Conservation (phyloP, 2,329 filamentous ascomycete genomes). For the Colletotrichum orbiculare region DNA sequence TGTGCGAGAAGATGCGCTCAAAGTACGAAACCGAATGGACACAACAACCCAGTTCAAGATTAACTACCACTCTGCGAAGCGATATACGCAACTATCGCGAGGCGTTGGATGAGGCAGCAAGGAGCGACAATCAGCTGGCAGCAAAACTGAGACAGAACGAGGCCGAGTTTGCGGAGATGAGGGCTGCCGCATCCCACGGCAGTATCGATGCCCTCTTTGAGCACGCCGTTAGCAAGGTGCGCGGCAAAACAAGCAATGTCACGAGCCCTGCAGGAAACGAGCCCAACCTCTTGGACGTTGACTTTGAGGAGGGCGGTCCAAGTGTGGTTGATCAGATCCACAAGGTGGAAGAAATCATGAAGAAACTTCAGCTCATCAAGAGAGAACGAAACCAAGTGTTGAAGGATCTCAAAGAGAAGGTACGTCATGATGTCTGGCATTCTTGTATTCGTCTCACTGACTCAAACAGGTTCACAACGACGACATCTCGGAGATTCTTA, state of each 20-base stretch:
- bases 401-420: conserved; percentile 98
- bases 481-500: conserved; percentile 96
- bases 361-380: conserved; percentile 92
- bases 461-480: conserved; percentile 83
- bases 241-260: conserved; percentile 70
- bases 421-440: conserved; percentile 51
- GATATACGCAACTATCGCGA: conserved; percentile 91
- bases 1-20: conserved; percentile 98
- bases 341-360: conserved; percentile 88
- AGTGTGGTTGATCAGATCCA: conserved; percentile 92
- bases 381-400: conserved; percentile 90
- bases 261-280: conserved; percentile 72
- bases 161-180: conserved; percentile 94
- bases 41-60: conserved; percentile 90
- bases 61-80: conserved; percentile 87
- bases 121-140: conserved; percentile 86
- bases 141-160: conserved; percentile 88
- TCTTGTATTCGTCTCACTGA: conserved; percentile 37
- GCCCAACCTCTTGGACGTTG: conserved; percentile 87
- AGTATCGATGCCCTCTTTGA: conserved; percentile 92
- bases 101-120: conserved; percentile 87
- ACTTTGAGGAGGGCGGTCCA: conserved; percentile 82
- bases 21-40: conserved; percentile 98
- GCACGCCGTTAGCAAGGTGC: conserved; percentile 82
- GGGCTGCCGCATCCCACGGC: conserved; percentile 84